Evolutionary conservation across 2,329 filamentous ascomycete genomes (phyloP).

Genomic region (Neopestalotiopsis sp.): DNA sequence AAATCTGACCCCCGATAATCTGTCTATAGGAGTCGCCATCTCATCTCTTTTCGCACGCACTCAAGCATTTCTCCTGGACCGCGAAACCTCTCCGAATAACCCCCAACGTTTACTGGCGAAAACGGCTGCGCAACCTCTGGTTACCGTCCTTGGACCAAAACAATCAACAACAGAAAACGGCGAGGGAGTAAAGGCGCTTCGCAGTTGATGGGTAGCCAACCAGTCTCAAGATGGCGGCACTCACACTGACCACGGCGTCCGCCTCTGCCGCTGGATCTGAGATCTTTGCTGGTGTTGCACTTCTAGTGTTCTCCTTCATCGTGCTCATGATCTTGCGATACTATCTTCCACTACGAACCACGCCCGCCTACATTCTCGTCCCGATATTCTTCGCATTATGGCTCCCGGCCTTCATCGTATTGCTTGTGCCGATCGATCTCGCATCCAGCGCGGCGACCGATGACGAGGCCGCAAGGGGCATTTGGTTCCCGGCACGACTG

Average conservation of each 20-base stretch:
- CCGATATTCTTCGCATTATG: slow-evolving; percentile 97
- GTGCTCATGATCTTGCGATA: slow-evolving; percentile 86
- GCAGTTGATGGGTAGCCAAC: not conserved
- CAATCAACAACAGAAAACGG: not conserved
- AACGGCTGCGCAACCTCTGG: not conserved
- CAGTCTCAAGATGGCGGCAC: slow-evolving; percentile 49
- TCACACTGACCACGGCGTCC: slow-evolving; percentile 58
- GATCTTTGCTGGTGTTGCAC: slow-evolving; percentile 75
- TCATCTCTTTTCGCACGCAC: not conserved
- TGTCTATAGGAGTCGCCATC: not conserved
- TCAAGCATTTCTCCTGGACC: not conserved
- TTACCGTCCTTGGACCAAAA: not conserved
- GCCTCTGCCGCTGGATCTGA: slow-evolving; percentile 76
- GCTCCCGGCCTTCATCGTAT: slow-evolving; percentile 86
- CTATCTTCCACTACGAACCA: slow-evolving; percentile 88
- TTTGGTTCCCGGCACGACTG: slow-evolving; percentile 83
- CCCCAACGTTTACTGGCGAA: not conserved
- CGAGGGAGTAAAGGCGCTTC: not conserved
- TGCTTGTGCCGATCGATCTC: slow-evolving; percentile 94
- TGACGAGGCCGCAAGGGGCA: slow-evolving; percentile 73
- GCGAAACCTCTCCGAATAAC: not conserved
- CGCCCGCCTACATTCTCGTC: slow-evolving; percentile 85
- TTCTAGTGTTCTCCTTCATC: slow-evolving; percentile 74
- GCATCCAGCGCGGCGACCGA: slow-evolving; percentile 81
- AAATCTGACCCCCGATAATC: not conserved